These are phyloP conservation scores for Beauveria scarabaeidicola DNA, from an alignment of 2,329 filamentous ascomycete species.

Conservation along the genomic window DNA sequence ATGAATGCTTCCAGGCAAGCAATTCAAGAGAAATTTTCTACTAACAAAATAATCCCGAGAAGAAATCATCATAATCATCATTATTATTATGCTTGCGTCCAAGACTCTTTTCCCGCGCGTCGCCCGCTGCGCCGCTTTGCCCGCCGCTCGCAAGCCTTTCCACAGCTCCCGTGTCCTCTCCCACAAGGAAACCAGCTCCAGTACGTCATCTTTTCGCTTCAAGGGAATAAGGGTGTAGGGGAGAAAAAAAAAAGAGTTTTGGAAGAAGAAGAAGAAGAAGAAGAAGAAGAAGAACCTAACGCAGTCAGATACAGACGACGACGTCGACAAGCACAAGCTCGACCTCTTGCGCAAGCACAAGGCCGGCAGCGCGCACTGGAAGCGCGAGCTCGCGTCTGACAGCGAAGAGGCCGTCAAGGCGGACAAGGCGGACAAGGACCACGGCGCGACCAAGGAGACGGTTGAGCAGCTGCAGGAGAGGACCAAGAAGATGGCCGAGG, in stretches of 20 bases:
- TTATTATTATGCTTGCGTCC: slow-evolving; percentile 2
- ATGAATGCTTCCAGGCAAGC: too few relatives aligned
- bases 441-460: slow-evolving; percentile 22
- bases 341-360: slow-evolving; percentile 59
- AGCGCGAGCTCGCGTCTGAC: slow-evolving; percentile 66
- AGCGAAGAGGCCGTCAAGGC: slow-evolving; percentile 72
- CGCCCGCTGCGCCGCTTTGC: background rate
- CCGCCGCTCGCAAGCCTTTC: background rate
- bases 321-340: slow-evolving; percentile 51
- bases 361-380: slow-evolving; percentile 65
- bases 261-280: background rate
- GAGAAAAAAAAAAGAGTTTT: too few relatives aligned
- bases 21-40: background rate
- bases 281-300: background rate
- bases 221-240: too few relatives aligned
- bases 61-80: background rate
- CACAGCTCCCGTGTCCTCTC: background rate
- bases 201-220: background rate
- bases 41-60: background rate
- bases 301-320: slow-evolving; percentile 25
- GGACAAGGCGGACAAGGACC: slow-evolving; percentile 53
- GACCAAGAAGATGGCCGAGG: slow-evolving; percentile 45
- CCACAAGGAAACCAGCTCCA: slow-evolving; percentile 10
- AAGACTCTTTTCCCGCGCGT: slow-evolving; percentile 2
- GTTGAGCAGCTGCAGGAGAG: slow-evolving; percentile 47